Percentiles rank a stretch among this genome's conserved stretches.
These are phyloP conservation scores for Auriscalpium orientale DNA, from an alignment of 768 basidiomycete species.

Conservation along the genomic window DNA sequence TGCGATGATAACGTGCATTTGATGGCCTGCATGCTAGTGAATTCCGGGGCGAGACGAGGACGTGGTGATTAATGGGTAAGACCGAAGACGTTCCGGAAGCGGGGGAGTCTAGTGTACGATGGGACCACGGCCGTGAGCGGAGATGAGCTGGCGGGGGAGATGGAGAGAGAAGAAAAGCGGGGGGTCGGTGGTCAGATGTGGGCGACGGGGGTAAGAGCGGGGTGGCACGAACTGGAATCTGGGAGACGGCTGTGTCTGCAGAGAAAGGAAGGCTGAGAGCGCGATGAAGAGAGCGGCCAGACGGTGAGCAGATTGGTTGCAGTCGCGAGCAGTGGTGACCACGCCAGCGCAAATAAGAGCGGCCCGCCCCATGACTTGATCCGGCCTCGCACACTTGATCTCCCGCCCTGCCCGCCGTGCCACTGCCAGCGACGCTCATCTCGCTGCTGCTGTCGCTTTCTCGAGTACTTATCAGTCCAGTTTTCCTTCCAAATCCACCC, in stretches of 20 bases:
- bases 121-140: neutral
- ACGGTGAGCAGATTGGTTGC: neutral
- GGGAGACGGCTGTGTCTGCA: neutral
- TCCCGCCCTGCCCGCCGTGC: no score
- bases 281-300: neutral
- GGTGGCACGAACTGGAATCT: no score
- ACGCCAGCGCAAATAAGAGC: neutral
- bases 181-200: no score
- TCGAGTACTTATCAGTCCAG: no score
- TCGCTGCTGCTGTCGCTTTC: no score
- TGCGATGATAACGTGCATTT: slow-evolving; percentile 56
- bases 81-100: neutral
- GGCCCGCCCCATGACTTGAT: no score
- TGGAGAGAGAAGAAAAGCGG: no score
- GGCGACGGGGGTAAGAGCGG: no score
- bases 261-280: neutral
- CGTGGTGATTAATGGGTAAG: neutral
- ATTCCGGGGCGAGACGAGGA: neutral
- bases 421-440: no score
- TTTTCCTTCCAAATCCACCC: no score
- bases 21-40: slow-evolving; percentile 71
- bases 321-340: neutral
- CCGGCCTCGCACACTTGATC: no score
- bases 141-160: no score
- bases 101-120: neutral